Evolutionary conservation across 768 basidiomycete genomes (phyloP).

Genomic region (Kwoniella dejecticola): DNA sequence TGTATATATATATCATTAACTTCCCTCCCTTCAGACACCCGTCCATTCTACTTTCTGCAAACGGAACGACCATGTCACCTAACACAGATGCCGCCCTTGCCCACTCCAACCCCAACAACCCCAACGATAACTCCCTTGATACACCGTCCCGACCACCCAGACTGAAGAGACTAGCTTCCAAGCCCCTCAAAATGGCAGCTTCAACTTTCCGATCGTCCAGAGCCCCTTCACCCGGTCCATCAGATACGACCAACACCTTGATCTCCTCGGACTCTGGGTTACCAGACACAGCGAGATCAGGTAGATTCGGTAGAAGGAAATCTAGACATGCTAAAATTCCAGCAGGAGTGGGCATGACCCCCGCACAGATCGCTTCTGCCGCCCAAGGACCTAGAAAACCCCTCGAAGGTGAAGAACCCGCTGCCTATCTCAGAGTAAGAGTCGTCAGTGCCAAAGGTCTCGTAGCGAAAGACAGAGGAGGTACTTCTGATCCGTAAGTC

Average conservation of each 20-base stretch:
- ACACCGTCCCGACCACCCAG: slow-evolving; percentile 19
- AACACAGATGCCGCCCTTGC: slow-evolving; percentile 16
- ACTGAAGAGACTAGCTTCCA: slow-evolving; percentile 40
- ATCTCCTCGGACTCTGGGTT: not conserved
- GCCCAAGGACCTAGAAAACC: slow-evolving; percentile 48
- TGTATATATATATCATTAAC: no score
- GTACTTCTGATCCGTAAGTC: slow-evolving; percentile 55
- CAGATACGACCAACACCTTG: slow-evolving; percentile 2
- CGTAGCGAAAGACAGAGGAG: slow-evolving; percentile 51
- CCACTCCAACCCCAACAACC: no score
- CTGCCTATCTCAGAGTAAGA: slow-evolving; percentile 48
- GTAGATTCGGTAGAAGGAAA: not conserved
- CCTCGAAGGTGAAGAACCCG: slow-evolving; percentile 52
- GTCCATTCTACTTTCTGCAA: no score
- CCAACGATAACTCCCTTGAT: not conserved
- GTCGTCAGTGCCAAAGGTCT: slow-evolving; percentile 51
- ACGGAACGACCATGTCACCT: no score
- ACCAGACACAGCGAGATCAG: not conserved
- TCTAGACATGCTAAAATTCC: slow-evolving; percentile 20
- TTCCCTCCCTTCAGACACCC: not conserved
- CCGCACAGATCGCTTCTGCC: slow-evolving; percentile 36
- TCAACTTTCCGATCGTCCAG: slow-evolving; percentile 32
- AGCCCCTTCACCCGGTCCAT: slow-evolving; percentile 3
- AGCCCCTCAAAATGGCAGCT: slow-evolving; percentile 50
- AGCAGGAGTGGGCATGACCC: slow-evolving; percentile 19